These are phyloP conservation scores for Alternaria novae-zelandiae DNA, from an alignment of 2,329 filamentous ascomycete species.

Conservation along the genomic window DNA sequence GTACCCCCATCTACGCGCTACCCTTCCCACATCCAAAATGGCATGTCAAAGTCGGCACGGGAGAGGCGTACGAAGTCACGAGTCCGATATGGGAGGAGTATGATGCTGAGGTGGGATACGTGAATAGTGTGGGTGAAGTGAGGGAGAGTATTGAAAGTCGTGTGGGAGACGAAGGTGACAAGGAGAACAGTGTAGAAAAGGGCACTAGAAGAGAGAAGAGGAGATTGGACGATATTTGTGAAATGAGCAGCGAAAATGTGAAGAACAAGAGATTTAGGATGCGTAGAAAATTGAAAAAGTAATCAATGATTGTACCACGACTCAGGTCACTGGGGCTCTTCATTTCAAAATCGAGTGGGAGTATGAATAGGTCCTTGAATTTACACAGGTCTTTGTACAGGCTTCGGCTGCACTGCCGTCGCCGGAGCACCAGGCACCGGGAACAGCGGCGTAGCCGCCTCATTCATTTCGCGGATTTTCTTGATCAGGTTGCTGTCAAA, in stretches of 20 bases:
- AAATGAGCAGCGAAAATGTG: background rate
- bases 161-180: background rate
- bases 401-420: conserved; percentile 2
- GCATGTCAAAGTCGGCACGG: conserved; percentile 7
- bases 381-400: conserved; percentile 21
- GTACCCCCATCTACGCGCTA: conserved; percentile 13
- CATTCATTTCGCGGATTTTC: conserved; percentile 53
- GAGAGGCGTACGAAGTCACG: conserved; percentile 8
- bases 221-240: background rate
- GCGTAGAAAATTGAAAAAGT: background rate
- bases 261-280: background rate
- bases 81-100: conserved; percentile 19
- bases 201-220: background rate
- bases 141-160: conserved; percentile 11
- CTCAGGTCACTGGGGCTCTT: background rate
- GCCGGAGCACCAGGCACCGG: conserved; percentile 5
- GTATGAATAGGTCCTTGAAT: background rate
- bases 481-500: conserved; percentile 52
- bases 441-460: conserved; percentile 38
- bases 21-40: conserved; percentile 24
- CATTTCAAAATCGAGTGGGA: background rate
- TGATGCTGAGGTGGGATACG: background rate
- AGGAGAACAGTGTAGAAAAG: background rate
- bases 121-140: conserved; percentile 7
- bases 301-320: background rate